Base-by-base conservation (phyloP, 1,284 basidiomycete genomes). In the Leucoagaricus sp. region DNA sequence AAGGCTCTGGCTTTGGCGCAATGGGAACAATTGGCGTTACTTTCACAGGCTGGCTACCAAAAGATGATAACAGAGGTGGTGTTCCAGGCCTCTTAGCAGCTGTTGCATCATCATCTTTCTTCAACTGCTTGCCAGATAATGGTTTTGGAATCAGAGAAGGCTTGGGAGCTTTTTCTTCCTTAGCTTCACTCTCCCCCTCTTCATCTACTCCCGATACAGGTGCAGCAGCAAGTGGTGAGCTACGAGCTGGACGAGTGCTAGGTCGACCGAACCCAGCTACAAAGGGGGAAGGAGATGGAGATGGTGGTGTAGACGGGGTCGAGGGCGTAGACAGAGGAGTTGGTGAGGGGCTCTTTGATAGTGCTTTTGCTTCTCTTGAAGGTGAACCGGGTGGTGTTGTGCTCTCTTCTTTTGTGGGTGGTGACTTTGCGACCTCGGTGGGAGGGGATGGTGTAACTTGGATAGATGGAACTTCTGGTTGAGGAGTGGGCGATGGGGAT, bases 381-480 rank as follows among this genome's bases (percentile, higher is more conserved):
- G 86, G 85, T 33, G 84, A 83, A 1, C 76, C 81, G 25, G 83
- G 84, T 19, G 86, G 84, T 3, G 85, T 71, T 19, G 75, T 67
- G 44, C 69, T 76, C 28, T 65, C 55, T 53, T 69, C 71, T 50
- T 63, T 55, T 7, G 50, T 59, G 19, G 53, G 49, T 23, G 62
- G 50, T 23, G 60, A 44, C 6, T 55, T 55, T 31, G 60, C 33
- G 50, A 40, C 38, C 31, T 62, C 55, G 52, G 63, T 34, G n/a
- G 51, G 56, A 28, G 65, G 56, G 1, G 70, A 67, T 6, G 67
- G 63, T 13, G 72, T 70, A n/a, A 73, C 61, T 25, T 68, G 59
- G 25, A 74, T 68, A 21, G 63, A 61, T 1, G 73, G 72, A 10
- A 68, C 61, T 45, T 81, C 78, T 2, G 76, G 74, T 61, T 77